Conservation (phyloP, 169 alveolate genomes). For the Cryptosporidium viatorum region DNA sequence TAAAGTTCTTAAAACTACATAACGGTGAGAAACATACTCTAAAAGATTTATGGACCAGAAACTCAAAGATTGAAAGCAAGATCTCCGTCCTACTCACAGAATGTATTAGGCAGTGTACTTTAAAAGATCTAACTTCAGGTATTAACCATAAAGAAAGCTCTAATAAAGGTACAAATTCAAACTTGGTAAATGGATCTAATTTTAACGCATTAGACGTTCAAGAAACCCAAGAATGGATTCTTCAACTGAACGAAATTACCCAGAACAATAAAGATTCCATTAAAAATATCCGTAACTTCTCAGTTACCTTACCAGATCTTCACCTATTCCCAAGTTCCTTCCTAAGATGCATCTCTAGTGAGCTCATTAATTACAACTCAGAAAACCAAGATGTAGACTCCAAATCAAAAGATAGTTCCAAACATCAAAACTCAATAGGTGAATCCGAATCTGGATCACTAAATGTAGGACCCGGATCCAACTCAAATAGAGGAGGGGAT, state of each 20-base stretch:
- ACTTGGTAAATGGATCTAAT: not conserved
- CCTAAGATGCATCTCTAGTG: slow-evolving; percentile 26
- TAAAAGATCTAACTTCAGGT: slow-evolving; percentile 5
- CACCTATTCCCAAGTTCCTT: slow-evolving; percentile 52
- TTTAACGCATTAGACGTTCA: not conserved
- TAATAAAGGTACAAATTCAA: not conserved
- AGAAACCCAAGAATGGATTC: not conserved
- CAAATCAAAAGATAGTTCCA: not conserved
- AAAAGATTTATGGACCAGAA: slow-evolving; percentile 58
- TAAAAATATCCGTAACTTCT: not conserved
- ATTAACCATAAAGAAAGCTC: not conserved
- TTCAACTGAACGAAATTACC: slow-evolving; percentile 12
- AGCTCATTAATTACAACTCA: slow-evolving; percentile 16
- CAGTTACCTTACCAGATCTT: slow-evolving; percentile 63
- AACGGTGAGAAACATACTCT: slow-evolving; percentile 44
- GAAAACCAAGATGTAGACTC: not conserved
- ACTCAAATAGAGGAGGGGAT: not conserved
- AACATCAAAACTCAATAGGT: not conserved
- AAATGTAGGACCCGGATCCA: not conserved
- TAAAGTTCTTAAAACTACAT: slow-evolving; percentile 21
- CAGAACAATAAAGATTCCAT: not conserved
- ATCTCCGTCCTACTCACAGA: slow-evolving; percentile 37
- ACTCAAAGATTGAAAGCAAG: slow-evolving; percentile 27
- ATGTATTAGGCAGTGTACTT: slow-evolving; percentile 63
- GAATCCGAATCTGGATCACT: not conserved